Base-by-base conservation (phyloP, 2,329 filamentous ascomycete genomes). In the Epicoccum nigrum region DNA sequence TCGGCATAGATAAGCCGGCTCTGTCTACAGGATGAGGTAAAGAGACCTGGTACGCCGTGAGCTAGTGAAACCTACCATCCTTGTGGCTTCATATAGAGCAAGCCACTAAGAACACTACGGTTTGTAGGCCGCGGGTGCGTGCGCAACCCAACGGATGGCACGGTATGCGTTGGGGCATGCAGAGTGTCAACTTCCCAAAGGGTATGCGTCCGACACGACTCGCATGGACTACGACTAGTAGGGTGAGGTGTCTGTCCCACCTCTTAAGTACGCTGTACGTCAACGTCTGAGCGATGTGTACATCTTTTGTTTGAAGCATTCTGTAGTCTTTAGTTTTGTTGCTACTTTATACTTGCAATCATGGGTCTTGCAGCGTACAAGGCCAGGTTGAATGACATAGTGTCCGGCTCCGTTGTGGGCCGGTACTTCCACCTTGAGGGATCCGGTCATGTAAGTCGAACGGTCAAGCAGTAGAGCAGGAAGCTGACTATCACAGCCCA, bases 341-440 rank as follows among this genome's bases (percentile, higher is more conserved):
- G 42, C 44, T 40, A 41, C 33, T 43, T 39, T 13, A 27, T 27
- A 43, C 28, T 19, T 11, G 45, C 45, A 54, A 45, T 19, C 41
- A 52, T 52, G 49, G 49, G 49, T 30, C 38, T 52, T 25, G 49
- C 49, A 20, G 49, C 49, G 21, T 42, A 47, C 21, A 52, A 52
- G 28, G 63, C 63, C 35, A 54, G 54, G 25, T 51, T 63, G 51
- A 74, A 75, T 46, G 58, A 69, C 28, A 56, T 55, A 19, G 60
- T 74, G 38, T 68, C 71, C 9, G 54, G 56, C 52, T 72, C 70
- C 25, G 20, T 63, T 30, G 64, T 74, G 34, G 73, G 73, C 32
- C 62, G 60, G 30, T 74, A 74, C 59, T 96, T 96, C 75, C 84
- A 85, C 58, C 83, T 96, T 38, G 90, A 95, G 59, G 89, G 89